A percentile compares a stretch with the other conserved stretches of the same genome.
Conservation (phyloP, 148 eudicot genomes). For the Silene uniflora region DNA sequence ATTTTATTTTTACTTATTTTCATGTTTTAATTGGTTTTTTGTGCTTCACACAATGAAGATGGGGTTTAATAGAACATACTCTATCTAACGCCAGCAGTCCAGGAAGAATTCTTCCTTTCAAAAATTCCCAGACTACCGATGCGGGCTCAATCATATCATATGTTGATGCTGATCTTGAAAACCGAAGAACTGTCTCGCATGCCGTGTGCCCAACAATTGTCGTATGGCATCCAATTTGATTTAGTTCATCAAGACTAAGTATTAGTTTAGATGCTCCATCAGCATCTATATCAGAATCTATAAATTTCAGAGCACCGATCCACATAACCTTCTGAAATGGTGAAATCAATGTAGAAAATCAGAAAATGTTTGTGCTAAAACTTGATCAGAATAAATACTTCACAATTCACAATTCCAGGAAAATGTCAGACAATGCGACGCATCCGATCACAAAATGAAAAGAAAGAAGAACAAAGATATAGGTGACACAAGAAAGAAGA, state of each 20-base stretch:
- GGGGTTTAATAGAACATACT: conserved; percentile 35
- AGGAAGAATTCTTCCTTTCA: conserved; percentile 78
- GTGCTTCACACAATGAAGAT: background rate
- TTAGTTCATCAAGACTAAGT: conserved; percentile 43
- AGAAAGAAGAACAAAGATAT: too few relatives aligned
- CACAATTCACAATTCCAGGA: too few relatives aligned
- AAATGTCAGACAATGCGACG: too few relatives aligned
- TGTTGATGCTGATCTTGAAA: conserved; percentile 29
- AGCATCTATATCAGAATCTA: conserved; percentile 29
- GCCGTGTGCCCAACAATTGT: conserved; percentile 61
- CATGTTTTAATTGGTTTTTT: background rate
- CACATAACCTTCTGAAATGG: too few relatives aligned
- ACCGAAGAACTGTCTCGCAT: conserved; percentile 31
- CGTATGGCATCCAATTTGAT: conserved; percentile 41
- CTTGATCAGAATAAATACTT: background rate
- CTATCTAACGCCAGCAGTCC: conserved; percentile 81
- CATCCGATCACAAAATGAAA: too few relatives aligned
- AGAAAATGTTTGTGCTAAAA: background rate
- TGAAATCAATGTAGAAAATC: too few relatives aligned
- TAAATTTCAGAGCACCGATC: conserved; percentile 37
- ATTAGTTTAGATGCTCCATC: conserved; percentile 50
- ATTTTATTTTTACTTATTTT: too few relatives aligned
- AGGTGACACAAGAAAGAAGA: too few relatives aligned
- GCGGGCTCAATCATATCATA: conserved; percentile 49
- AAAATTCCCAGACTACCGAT: conserved; percentile 70